Evolutionary conservation across 2,329 filamentous ascomycete species (phyloP).

Genomic region (Xylaria multiplex): DNA sequence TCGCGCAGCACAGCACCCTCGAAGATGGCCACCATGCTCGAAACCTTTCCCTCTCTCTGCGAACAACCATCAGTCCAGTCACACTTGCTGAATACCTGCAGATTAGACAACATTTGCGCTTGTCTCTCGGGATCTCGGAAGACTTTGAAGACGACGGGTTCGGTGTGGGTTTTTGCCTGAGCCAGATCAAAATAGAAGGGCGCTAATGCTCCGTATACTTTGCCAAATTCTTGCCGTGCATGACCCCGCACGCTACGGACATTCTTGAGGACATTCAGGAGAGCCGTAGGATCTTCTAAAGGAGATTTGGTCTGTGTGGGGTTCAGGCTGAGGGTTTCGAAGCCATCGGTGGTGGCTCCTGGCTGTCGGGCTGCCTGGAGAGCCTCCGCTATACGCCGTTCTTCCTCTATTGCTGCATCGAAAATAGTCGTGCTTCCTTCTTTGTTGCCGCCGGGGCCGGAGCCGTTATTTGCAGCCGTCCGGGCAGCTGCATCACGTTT

Average conservation of each 20-base stretch:
- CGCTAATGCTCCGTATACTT: constrained; percentile 85
- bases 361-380: constrained; percentile 47
- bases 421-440: constrained; percentile 71
- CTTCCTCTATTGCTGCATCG: constrained; percentile 75
- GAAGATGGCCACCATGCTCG: constrained; percentile 81
- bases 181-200: constrained; percentile 90
- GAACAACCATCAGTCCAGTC: constrained; percentile 82
- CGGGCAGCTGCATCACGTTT: constrained; percentile 65
- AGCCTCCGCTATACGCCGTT: constrained; percentile 58
- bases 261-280: constrained; percentile 75
- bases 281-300: constrained; percentile 68
- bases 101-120: constrained; percentile 85
- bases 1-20: constrained; percentile 90
- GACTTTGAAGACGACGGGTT: constrained; percentile 85
- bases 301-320: constrained; percentile 56
- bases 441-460: constrained; percentile 40
- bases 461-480: constrained; percentile 41
- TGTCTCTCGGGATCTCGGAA: constrained; percentile 91
- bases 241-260: constrained; percentile 83
- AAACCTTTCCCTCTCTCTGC: constrained; percentile 76
- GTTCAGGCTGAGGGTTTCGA: constrained; percentile 77
- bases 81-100: constrained; percentile 80
- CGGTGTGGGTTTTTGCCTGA: constrained; percentile 75
- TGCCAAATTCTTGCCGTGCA: constrained; percentile 90
- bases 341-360: constrained; percentile 68